A percentile compares a stretch with the other conserved stretches of the same genome.
Conservation (phyloP, 1,284 basidiomycete species). For the Tilletia walkeri region DNA sequence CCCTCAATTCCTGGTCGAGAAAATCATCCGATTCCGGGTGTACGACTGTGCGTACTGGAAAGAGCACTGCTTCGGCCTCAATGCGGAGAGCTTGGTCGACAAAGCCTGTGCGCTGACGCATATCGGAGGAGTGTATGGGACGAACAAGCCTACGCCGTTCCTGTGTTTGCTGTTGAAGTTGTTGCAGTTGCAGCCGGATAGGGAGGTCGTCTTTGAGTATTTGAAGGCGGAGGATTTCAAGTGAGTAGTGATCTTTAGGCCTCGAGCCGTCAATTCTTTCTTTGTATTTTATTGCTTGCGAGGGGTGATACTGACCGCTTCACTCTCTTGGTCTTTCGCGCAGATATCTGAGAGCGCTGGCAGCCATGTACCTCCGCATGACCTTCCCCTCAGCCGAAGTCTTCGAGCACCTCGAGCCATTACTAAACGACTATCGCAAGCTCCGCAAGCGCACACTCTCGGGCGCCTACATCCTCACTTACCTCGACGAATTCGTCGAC, state of each 20-base stretch:
- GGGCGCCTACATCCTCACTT: constrained; percentile 65
- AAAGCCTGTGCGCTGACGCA: constrained; percentile 77
- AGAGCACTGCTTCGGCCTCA: constrained; percentile 63
- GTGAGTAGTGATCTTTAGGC: constrained; percentile 60
- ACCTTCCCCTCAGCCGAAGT: constrained; percentile 86
- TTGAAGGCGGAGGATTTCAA: constrained; percentile 95
- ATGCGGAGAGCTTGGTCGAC: constrained; percentile 86
- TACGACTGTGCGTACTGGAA: constrained; percentile 97
- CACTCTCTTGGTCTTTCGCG: background rate
- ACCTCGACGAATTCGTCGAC: constrained; percentile 91
- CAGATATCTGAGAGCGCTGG: constrained; percentile 88
- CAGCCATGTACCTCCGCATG: constrained; percentile 90
- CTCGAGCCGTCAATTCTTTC: background rate
- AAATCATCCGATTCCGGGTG: constrained; percentile 89
- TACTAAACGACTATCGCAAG: constrained; percentile 90
- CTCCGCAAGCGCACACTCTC: constrained; percentile 68
- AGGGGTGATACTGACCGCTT: background rate
- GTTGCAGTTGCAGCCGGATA: constrained; percentile 94
- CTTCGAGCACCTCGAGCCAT: constrained; percentile 86
- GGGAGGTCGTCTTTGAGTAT: constrained; percentile 92
- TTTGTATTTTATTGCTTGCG: background rate
- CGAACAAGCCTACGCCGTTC: constrained; percentile 57
- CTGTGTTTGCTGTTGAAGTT: constrained; percentile 90
- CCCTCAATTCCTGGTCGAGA: constrained; percentile 85
- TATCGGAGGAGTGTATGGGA: constrained; percentile 71